A percentile compares a stretch with the other conserved stretches of the same genome.
These are phyloP conservation scores for Sesbania bispinosa DNA, from an alignment of 306 rosid species.

Conservation along the genomic window DNA sequence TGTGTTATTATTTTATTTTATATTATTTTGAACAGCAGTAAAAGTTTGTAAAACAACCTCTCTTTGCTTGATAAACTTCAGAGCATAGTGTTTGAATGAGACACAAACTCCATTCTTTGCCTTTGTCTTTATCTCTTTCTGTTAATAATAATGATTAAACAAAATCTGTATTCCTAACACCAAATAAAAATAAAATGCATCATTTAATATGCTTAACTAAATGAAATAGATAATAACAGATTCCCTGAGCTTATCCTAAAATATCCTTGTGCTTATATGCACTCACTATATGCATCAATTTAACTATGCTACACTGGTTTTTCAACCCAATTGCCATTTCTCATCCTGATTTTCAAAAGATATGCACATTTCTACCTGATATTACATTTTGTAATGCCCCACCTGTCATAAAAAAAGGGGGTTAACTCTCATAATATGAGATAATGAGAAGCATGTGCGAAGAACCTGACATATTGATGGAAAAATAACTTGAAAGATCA, in stretches of 20 bases:
- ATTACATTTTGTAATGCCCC: neutral
- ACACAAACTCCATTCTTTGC: neutral
- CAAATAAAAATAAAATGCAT: neutral
- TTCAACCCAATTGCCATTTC: neutral
- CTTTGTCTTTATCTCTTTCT: neutral
- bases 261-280: neutral
- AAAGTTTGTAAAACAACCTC: neutral
- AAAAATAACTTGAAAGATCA: neutral
- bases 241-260: neutral
- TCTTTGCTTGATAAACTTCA: neutral
- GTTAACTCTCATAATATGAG: neutral
- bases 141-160: neutral
- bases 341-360: slow-evolving; percentile 8
- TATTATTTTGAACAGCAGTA: neutral
- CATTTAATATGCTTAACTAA: slow-evolving; percentile 6
- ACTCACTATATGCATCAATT: neutral
- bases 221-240: neutral
- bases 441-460: neutral
- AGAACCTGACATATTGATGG: neutral
- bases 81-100: no score
- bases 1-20: neutral
- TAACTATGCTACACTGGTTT: neutral
- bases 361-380: slow-evolving; percentile 4
- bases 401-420: neutral
- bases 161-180: neutral